Conservation (phyloP, 768 basidiomycete genomes). For the Lentinula lateritia region DNA sequence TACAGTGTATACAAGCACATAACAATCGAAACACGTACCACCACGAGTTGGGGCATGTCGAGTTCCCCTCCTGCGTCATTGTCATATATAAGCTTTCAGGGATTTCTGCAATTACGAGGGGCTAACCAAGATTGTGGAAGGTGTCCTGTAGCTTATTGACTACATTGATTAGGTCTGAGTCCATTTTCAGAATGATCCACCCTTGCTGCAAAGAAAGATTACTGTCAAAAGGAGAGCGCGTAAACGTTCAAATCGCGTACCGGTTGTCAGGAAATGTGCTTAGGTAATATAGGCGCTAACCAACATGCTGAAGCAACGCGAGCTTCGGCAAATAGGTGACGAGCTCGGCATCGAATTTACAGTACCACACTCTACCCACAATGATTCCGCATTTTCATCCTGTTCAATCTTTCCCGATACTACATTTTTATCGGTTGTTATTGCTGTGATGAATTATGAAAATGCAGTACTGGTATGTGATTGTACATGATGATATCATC, state of each 20-base stretch:
- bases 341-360: no score
- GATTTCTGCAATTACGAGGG: slow-evolving; percentile 9
- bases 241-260: background rate
- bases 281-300: background rate
- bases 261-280: background rate
- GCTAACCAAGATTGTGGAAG: slow-evolving; percentile 79
- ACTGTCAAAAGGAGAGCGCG: background rate
- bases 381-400: no score
- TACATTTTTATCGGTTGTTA: background rate
- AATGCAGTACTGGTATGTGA: no score
- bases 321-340: no score
- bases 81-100: slow-evolving; percentile 2
- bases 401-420: background rate
- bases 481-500: no score
- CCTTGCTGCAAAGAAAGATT: slow-evolving; percentile 11
- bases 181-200: slow-evolving; percentile 48
- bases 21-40: slow-evolving; percentile 46
- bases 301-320: background rate
- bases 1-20: no score
- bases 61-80: slow-evolving; percentile 67
- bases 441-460: background rate
- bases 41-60: slow-evolving; percentile 89
- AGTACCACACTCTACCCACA: no score
- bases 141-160: slow-evolving; percentile 96
- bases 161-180: slow-evolving; percentile 88